Base-by-base conservation (phyloP, 805 yeast species). In the Isabelozyma pseudorhagii region DNA sequence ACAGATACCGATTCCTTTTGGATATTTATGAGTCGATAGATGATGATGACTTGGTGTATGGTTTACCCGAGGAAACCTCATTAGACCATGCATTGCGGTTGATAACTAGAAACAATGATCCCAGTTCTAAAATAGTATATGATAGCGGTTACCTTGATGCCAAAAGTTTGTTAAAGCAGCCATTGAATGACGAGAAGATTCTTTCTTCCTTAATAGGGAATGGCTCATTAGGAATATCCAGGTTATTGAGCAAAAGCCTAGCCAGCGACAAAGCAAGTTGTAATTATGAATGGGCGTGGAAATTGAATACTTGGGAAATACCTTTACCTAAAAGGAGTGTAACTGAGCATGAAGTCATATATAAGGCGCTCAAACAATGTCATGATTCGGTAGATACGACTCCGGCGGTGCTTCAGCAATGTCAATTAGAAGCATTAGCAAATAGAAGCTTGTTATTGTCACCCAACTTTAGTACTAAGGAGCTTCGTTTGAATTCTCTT, bases 291-390 rank as follows among this genome's bases (percentile, higher is more conserved):
- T 84, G 90, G 81, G 80, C 84, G 0, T 85, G 97, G 90, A 87
- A 87, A 59, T 65, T 92, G 40, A 80, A 78, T 41, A 79, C 81
- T 45, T 92, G 97, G 97, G 86, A 85, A 47, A 52, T 87, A 1
- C 89, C 96, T 0, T 52, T 61, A 0, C 74, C 84, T 1, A 61
- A 59, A 2, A 54, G 50, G 0, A 61, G 77, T 0, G 46, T 47
- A 0, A 63, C 71, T 0, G 79, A 74, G 39, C 73, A 80, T 42
- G 78, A 77, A 42, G 67, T 73, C 2, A 64, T 84, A 2, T 89
- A 85, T 59, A 69, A 72, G 4, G 61, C 81, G 1, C 67, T 87
- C 51, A 84, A 80, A 54, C 60, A 62, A 4, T 56, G 82, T 4
- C 69, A 69, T 34, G 83, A 79, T 36, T 52, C 59, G 14, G 31